Evolutionary conservation across 345 rosid species (phyloP), one percentile per base, ranked within the genome.

Genomic region (Linum usitatissimum): DNA sequence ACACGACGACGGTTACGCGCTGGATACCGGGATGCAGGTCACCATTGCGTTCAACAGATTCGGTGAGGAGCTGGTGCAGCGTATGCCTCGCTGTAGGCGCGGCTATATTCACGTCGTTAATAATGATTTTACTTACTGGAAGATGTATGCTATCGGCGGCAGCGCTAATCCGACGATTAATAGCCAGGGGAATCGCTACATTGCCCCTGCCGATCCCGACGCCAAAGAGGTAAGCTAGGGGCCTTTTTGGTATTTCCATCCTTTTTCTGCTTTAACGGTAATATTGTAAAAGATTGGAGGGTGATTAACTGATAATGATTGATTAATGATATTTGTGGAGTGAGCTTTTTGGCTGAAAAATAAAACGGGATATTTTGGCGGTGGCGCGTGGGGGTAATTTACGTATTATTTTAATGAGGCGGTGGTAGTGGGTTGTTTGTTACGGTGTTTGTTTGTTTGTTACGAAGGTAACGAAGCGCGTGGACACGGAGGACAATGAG

Each of bases 141-240:
- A 90, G 75, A 94, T 94, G 97, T 90, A 94, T 63, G 99, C 99
- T 0, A 90, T 94, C 18, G 99, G 99, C 2, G 97, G 99, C 4
- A 94, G 99, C 64, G 97, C 88, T 0, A 88, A 68, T 30, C 99
- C 97, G 14, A 90, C 99, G 3, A 90, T 90, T 17, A 90, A 90
- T 31, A 94, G 97, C 70, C 96, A 94, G 71, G 99, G 99, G 36
- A 94, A 94, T 64, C 93, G 97, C 18, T 94, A 88, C 70, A 78
- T 78, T 0, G 99, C 99, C 17, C 97, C 97, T 2, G 38, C 63
- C 2, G 68, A 81, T 56, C 66, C 81, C 2, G 72, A 88, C 64
- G 95, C 97, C 12, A 94, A 90, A 71, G 82, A 94, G 97, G 97
- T 87, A 20, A 9, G 38, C 3, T 0, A 45, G 51, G 51, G 51